Evolutionary conservation across 2,329 filamentous ascomycete genomes (phyloP).

Genomic region (Xylaria sp.): DNA sequence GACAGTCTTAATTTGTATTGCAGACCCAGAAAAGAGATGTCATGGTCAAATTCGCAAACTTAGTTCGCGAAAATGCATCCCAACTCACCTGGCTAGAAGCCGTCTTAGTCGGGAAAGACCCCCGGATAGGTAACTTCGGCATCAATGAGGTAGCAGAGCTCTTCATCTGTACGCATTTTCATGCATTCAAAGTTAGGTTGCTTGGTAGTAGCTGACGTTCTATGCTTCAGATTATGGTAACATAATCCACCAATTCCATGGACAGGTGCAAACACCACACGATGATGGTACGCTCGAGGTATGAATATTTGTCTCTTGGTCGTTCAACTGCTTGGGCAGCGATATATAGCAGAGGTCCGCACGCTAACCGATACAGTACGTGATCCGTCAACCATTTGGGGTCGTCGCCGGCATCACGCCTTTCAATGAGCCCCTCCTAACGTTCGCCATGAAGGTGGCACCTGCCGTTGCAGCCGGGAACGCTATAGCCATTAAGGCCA

Average conservation of each 20-base stretch:
- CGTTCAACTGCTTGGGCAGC: not conserved
- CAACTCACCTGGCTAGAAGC: conserved; percentile 35
- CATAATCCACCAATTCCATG: conserved; percentile 35
- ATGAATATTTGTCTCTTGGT: not conserved
- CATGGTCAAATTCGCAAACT: conserved; percentile 32
- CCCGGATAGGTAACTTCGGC: conserved; percentile 24
- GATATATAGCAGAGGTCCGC: not conserved
- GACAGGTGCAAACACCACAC: conserved; percentile 31
- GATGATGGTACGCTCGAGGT: conserved; percentile 35
- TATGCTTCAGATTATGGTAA: conserved; percentile 32
- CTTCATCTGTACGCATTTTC: conserved; percentile 30
- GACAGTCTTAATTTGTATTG: not conserved
- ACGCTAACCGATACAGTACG: conserved; percentile 29
- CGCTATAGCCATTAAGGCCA: conserved; percentile 70
- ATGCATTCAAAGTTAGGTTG: not conserved
- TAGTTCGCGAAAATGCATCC: conserved; percentile 30
- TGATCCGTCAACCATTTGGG: conserved; percentile 72
- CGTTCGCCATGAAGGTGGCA: conserved; percentile 81
- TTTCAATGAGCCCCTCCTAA: conserved; percentile 82
- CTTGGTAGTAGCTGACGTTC: not conserved
- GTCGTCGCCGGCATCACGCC: conserved; percentile 82
- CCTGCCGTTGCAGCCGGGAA: conserved; percentile 74
- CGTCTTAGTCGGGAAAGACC: conserved; percentile 34
- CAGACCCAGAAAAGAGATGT: conserved; percentile 35
- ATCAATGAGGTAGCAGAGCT: conserved; percentile 32